Evolutionary conservation across 768 basidiomycete species (phyloP), one percentile per base, ranked within the genome.

Genomic region (Jaapia argillacea): DNA sequence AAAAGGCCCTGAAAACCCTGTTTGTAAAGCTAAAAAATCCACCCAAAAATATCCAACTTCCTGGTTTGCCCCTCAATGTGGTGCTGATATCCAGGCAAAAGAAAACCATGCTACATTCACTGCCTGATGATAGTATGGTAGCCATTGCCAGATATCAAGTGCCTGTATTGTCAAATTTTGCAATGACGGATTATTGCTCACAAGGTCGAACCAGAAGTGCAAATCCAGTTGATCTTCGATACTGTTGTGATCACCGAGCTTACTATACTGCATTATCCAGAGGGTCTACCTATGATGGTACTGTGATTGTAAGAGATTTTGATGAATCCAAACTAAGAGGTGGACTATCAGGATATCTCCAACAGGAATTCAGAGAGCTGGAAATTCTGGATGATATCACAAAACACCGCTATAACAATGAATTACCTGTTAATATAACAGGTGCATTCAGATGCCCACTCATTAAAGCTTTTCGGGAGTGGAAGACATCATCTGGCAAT

Each of bases 241-340:
- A 42, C 26, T 52, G 52, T 31, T 5, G 25, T 1, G 23, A 5
- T 14, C 46, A 49, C 38, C 51, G 52, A 36, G 50, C 50, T 1
- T 27, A 48, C 7, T 55, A 57, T 27, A 57, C 56, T 3, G 45
- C 42, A 18, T 36, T 57, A 14, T 57, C 54, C 3, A 36, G 51
- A 20, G 45, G 52, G 16, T 36, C 52, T 2, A 41, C 41, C 5
- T 25, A 41, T 6, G n/a, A 41, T 1, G 50, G 52, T 4, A 53
- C 52, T 10, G 20, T 49, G 5, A 49, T 57, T 26, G 10, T 57
- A 4, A 45, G 47, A 33, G 22, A 10, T 2, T 55, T 49, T 35
- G 40, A 47, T 45, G 3, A n/a, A 5, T 12, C 12, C 1, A 47
- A 48, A 21, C 39, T 53, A 14, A 42, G 5, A 10, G 45, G 46